These are phyloP conservation scores for Penicillium arizonense DNA, from an alignment of 495 filamentous ascomycete genomes.

Conservation along the genomic window DNA sequence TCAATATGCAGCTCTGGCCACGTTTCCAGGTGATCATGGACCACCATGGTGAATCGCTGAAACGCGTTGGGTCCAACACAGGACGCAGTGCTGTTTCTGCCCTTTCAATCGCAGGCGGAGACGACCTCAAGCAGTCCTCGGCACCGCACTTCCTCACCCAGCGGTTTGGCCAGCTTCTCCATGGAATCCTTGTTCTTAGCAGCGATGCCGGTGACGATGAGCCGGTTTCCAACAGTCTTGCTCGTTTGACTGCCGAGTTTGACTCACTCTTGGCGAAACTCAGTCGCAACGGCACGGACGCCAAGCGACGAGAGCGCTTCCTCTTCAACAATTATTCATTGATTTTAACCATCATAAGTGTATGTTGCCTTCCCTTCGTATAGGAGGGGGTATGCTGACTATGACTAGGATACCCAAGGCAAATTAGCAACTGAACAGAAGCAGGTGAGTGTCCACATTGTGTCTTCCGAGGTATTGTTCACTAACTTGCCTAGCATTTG, in stretches of 20 bases:
- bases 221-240: slow-evolving; percentile 77
- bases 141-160: slow-evolving; percentile 92
- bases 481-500: slow-evolving; percentile 32
- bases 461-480: neutral
- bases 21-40: slow-evolving; percentile 93
- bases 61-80: slow-evolving; percentile 53
- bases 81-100: slow-evolving; percentile 51
- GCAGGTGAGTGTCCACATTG: slow-evolving; percentile 32
- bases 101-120: slow-evolving; percentile 56
- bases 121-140: slow-evolving; percentile 65
- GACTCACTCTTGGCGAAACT: slow-evolving; percentile 73
- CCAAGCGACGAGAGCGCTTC: slow-evolving; percentile 80
- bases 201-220: slow-evolving; percentile 90
- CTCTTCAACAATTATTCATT: slow-evolving; percentile 93
- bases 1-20: slow-evolving; percentile 94
- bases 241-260: slow-evolving; percentile 71
- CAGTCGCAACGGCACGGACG: slow-evolving; percentile 66
- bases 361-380: slow-evolving; percentile 24
- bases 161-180: slow-evolving; percentile 84
- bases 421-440: slow-evolving; percentile 75
- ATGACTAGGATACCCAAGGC: slow-evolving; percentile 62
- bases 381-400: slow-evolving; percentile 19
- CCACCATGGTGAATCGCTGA: slow-evolving; percentile 83
- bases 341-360: slow-evolving; percentile 83
- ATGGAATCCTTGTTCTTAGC: slow-evolving; percentile 78